phyloP scores from a whole-genome alignment of 129 eudicot genomes.

The Ambrosia trifida region DNA sequence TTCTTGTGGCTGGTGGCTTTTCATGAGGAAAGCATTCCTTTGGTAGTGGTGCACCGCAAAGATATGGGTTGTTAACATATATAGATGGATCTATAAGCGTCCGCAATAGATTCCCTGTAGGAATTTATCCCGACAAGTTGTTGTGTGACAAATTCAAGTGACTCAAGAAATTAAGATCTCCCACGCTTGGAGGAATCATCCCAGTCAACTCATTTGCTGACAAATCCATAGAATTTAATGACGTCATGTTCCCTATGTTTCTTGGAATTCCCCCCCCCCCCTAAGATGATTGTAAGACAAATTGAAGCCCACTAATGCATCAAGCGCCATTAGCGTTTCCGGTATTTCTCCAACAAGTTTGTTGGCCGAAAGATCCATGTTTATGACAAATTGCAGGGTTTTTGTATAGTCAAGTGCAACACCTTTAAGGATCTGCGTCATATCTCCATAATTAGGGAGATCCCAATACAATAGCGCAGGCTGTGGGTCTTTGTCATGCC shows the following conservation, averaged over 20 bases:
- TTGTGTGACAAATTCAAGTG: background rate
- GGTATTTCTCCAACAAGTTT: background rate
- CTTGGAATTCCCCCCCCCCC: background rate
- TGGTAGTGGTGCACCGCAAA: background rate
- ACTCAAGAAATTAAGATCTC: background rate
- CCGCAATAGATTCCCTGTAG: background rate
- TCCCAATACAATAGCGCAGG: fast-evolving
- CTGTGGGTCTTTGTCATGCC: background rate
- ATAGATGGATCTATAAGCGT: background rate
- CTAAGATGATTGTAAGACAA: background rate
- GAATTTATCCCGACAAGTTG: background rate
- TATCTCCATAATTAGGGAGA: background rate
- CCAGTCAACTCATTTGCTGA: background rate
- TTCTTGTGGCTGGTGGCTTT: no score
- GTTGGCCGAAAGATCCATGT: background rate
- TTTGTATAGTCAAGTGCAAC: background rate
- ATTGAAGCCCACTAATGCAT: background rate
- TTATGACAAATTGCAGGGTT: background rate
- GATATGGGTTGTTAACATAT: background rate
- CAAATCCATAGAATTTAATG: background rate
- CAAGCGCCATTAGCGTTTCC: background rate
- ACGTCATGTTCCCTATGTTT: background rate
- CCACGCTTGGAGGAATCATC: background rate
- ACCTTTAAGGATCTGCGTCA: background rate
- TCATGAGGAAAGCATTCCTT: background rate